These are phyloP conservation scores for Tolypocladium tundrense DNA, from an alignment of 2,329 filamentous ascomycete species.

Conservation along the genomic window DNA sequence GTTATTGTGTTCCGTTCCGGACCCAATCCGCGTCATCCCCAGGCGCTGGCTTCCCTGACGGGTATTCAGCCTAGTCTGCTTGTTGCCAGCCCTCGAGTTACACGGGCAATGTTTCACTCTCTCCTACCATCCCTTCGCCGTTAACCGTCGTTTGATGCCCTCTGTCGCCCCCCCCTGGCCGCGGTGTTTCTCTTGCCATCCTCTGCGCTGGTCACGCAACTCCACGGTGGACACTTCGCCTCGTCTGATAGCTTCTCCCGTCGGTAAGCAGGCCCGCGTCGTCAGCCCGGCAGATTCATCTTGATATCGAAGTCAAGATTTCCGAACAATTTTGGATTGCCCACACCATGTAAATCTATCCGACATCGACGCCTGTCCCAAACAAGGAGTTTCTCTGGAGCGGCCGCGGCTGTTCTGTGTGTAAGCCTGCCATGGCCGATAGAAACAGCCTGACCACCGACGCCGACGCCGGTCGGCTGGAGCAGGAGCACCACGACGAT, in stretches of 20 bases:
- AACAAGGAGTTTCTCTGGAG: constrained; percentile 1
- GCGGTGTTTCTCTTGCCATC: not conserved
- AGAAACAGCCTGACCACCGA: constrained; percentile 4
- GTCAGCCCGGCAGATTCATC: not conserved
- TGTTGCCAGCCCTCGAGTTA: constrained; percentile 10
- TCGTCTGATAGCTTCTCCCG: not conserved
- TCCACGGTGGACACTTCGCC: not conserved
- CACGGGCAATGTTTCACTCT: constrained; percentile 15
- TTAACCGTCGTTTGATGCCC: constrained; percentile 6
- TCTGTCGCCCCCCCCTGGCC: not conserved
- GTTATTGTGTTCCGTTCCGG: not conserved
- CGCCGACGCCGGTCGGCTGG: constrained; percentile 9
- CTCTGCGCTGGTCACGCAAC: not conserved
- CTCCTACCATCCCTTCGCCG: constrained; percentile 8
- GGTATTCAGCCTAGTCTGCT: constrained; percentile 4
- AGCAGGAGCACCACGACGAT: constrained; percentile 21
- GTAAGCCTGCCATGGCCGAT: not conserved
- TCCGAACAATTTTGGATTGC: not conserved
- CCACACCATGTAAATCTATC: constrained; percentile 7
- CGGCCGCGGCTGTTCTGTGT: not conserved
- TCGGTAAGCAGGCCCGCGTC: not conserved
- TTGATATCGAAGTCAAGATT: not conserved
- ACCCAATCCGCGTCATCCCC: not conserved
- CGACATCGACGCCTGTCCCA: not conserved
- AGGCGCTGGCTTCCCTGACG: not conserved